Conservation (phyloP, 345 rosid species). For the Stellera chamaejasme region DNA sequence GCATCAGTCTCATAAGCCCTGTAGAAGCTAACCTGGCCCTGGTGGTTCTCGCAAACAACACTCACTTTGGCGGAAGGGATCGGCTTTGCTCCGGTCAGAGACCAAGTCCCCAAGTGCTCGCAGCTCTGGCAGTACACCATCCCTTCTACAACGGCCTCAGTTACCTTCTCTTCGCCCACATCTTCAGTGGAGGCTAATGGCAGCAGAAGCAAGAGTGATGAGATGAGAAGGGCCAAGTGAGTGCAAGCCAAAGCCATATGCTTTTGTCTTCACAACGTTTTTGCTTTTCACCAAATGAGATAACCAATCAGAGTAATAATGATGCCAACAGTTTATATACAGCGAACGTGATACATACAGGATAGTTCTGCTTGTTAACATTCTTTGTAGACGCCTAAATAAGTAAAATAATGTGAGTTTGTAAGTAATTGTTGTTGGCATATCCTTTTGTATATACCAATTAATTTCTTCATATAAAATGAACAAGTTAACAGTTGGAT, state of each 20-base stretch:
- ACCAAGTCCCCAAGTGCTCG: slow-evolving; percentile 57
- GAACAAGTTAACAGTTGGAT: too few species aligned
- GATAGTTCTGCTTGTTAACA: too few species aligned
- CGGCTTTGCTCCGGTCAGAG: slow-evolving; percentile 54
- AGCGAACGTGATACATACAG: slow-evolving; percentile 11
- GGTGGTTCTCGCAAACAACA: slow-evolving; percentile 60
- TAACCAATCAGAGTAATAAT: too few species aligned
- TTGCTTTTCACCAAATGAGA: slow-evolving; percentile 4
- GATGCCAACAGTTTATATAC: slow-evolving; percentile 12
- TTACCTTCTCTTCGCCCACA: slow-evolving; percentile 21
- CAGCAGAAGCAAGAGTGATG: slow-evolving; percentile 21
- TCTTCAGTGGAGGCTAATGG: slow-evolving; percentile 21
- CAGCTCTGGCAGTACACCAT: slow-evolving; percentile 84
- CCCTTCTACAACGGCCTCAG: slow-evolving; percentile 65
- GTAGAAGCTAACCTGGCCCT: slow-evolving; percentile 48
- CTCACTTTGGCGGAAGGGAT: slow-evolving; percentile 63
- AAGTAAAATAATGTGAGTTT: too few species aligned
- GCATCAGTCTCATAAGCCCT: slow-evolving; percentile 47
- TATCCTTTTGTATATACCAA: too few species aligned
- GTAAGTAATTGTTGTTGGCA: too few species aligned
- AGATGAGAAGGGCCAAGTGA: slow-evolving; percentile 17
- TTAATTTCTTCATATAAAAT: too few species aligned
- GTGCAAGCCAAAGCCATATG: slow-evolving; percentile 37
- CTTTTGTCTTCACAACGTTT: slow-evolving; percentile 1
- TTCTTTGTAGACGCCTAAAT: too few species aligned